Percentiles rank a stretch among this genome's conserved stretches.
These are phyloP conservation scores for Serendipita vermifera DNA, from an alignment of 768 basidiomycete species.

Conservation along the genomic window DNA sequence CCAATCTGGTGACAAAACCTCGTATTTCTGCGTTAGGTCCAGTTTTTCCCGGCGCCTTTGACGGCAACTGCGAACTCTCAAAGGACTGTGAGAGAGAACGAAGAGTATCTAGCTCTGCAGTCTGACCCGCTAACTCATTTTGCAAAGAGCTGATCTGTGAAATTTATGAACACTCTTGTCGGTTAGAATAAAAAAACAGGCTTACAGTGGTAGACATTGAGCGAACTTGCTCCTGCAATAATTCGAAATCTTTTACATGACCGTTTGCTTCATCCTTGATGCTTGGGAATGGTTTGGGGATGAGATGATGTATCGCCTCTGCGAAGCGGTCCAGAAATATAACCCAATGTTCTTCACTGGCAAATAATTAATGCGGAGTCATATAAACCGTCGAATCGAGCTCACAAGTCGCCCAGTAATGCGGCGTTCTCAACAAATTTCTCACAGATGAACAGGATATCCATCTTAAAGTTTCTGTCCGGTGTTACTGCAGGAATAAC, in stretches of 20 bases:
- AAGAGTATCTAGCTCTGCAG: slow-evolving; percentile 14
- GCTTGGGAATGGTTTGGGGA: slow-evolving; percentile 44
- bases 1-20: slow-evolving; percentile 68
- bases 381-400: slow-evolving; percentile 15
- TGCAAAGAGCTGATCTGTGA: slow-evolving; percentile 56
- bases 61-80: too few species aligned
- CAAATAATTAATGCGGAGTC: slow-evolving; percentile 16
- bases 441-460: slow-evolving; percentile 45
- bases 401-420: slow-evolving; percentile 51
- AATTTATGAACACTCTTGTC: too few species aligned
- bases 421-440: slow-evolving; percentile 52
- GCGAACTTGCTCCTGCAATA: slow-evolving; percentile 45
- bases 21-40: slow-evolving; percentile 52
- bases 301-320: slow-evolving; percentile 49
- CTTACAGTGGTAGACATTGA: slow-evolving; percentile 53
- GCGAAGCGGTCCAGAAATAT: slow-evolving; percentile 47
- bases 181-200: not conserved
- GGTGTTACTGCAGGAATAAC: too few species aligned
- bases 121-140: slow-evolving; percentile 32
- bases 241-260: slow-evolving; percentile 45
- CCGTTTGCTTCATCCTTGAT: slow-evolving; percentile 32
- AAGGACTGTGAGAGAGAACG: too few species aligned
- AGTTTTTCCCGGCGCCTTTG: slow-evolving; percentile 34
- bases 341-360: slow-evolving; percentile 54
- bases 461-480: slow-evolving; percentile 46